Evolutionary conservation across 257 asterid genomes (phyloP).

Genomic region (Solanum chilense): DNA sequence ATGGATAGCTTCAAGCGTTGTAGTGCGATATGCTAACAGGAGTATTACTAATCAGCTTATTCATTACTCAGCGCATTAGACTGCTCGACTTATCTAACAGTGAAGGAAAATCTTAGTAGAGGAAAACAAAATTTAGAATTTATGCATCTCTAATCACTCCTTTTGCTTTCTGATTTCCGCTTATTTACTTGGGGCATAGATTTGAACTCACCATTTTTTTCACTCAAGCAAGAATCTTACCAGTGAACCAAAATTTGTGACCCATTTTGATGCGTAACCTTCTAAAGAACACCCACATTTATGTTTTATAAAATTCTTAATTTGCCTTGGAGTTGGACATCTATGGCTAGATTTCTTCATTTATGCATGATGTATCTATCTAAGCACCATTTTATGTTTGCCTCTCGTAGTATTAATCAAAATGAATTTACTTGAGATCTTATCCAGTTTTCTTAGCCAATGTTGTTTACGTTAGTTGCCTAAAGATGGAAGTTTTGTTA

Average conservation of each 20-base stretch:
- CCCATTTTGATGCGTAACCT: not conserved
- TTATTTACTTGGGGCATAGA: not conserved
- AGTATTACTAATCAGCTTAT: not conserved
- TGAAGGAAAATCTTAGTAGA: not conserved
- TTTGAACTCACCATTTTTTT: not conserved
- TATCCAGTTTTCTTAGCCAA: not conserved
- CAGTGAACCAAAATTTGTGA: not conserved
- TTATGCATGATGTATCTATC: not conserved
- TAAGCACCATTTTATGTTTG: not conserved
- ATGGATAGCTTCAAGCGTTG: not conserved
- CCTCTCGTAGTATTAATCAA: not conserved
- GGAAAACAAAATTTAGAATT: not conserved
- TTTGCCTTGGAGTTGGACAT: not conserved
- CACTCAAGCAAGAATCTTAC: not conserved
- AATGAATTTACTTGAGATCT: not conserved
- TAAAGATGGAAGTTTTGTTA: conserved; percentile 4
- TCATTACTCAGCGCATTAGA: not conserved
- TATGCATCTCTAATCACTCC: not conserved
- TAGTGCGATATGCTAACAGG: not conserved
- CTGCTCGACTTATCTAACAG: not conserved
- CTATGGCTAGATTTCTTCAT: not conserved
- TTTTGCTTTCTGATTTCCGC: not conserved
- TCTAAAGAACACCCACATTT: not conserved
- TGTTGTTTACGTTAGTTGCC: not conserved
- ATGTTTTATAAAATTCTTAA: not conserved